Percentiles rank a stretch among this genome's conserved stretches.
Conservation (phyloP, 208 protist genomes). For the Herpetomonas muscarum region DNA sequence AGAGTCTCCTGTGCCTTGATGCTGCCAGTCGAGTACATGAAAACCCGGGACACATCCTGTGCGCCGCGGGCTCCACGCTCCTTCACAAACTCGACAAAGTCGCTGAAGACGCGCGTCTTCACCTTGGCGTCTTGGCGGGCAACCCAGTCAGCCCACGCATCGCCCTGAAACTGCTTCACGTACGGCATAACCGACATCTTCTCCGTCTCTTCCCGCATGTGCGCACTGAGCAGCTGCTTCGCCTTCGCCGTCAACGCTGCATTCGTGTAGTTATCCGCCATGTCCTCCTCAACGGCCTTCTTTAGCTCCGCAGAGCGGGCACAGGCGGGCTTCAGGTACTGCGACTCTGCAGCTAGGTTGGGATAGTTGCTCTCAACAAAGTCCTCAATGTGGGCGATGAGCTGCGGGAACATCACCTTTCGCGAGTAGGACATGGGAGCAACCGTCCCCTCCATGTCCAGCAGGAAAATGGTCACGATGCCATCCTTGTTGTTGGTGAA, state of each 20-base stretch:
- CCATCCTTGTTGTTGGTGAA: slow-evolving; percentile 1
- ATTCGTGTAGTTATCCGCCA: slow-evolving; percentile 2
- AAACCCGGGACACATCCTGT: slow-evolving; percentile 27
- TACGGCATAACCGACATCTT: slow-evolving; percentile 14
- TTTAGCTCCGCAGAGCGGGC: slow-evolving; percentile 5
- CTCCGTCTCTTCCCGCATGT: slow-evolving; percentile 17
- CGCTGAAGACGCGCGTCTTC: slow-evolving; percentile 15
- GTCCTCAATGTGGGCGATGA: slow-evolving; percentile 17
- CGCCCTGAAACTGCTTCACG: slow-evolving; percentile 76
- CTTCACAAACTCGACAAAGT: slow-evolving; percentile 23
- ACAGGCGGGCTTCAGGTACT: slow-evolving; percentile 11
- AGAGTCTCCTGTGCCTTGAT: slow-evolving; percentile 70
- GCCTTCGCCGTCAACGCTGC: slow-evolving; percentile 6
- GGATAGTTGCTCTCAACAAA: slow-evolving; percentile 50
- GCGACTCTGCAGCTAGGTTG: slow-evolving; percentile 10
- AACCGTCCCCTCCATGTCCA: slow-evolving; percentile 69
- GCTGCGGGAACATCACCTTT: slow-evolving; percentile 51
- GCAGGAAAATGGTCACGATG: slow-evolving; percentile 20
- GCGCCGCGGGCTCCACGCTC: neutral
- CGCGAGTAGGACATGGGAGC: slow-evolving; percentile 60
- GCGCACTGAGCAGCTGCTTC: slow-evolving; percentile 18
- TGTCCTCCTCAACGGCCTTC: slow-evolving; percentile 10
- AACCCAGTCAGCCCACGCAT: slow-evolving; percentile 36
- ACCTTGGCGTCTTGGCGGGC: neutral
- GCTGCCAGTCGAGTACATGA: slow-evolving; percentile 79